Base-by-base conservation (phyloP, 2,329 filamentous ascomycete species). In the Cryphonectria japonica region DNA sequence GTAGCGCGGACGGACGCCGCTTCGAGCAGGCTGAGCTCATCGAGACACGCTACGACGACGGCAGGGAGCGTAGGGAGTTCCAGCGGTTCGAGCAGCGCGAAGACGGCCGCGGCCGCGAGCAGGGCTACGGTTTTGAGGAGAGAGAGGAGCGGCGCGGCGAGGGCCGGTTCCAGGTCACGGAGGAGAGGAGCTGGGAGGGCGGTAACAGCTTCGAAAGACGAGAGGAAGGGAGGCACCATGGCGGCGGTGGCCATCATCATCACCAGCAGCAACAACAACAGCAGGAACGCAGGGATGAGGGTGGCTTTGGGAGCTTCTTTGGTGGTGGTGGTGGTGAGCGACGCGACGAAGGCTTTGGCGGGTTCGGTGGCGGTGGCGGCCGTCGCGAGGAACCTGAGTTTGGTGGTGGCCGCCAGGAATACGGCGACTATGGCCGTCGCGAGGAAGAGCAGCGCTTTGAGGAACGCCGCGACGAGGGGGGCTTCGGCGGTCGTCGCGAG, bases 21-120 rank as follows among this genome's bases (percentile, higher is more conserved):
- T 90, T 90, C 75, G 89, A 86, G 9, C 86, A 91, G 76, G 88
- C 89, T 14, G 81, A 90, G 77, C 86, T 88, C 75, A 85, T 83
- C 43, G 82, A 89, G 76, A 92, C 88, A 9, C 83, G 86, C 69
- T 88, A 88, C 72, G 81, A 85, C 26, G 83, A 85, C 69, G 90
- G 90, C 66, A 87, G 87, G 64, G 83, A 85, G 68, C 83, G 85
- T 70, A 85, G 86, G 54, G 87, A 91, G 71, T 92, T 90, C 79
- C 84, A 85, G 71, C 87, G 88, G 43, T 90, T 88, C 74, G 89
- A 91, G 76, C 86, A 91, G 76, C 83, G 87, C 63, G 81, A 84
- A 46, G 77, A 77, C 60, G 81, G 82, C 57, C 77, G 78, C 7
- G 79, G 78, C 39, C 78, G 79, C 32, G 77, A 80, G 41, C 77